Base-by-base conservation (phyloP, 1,284 basidiomycete species). In the Leucoagaricus sp. region DNA sequence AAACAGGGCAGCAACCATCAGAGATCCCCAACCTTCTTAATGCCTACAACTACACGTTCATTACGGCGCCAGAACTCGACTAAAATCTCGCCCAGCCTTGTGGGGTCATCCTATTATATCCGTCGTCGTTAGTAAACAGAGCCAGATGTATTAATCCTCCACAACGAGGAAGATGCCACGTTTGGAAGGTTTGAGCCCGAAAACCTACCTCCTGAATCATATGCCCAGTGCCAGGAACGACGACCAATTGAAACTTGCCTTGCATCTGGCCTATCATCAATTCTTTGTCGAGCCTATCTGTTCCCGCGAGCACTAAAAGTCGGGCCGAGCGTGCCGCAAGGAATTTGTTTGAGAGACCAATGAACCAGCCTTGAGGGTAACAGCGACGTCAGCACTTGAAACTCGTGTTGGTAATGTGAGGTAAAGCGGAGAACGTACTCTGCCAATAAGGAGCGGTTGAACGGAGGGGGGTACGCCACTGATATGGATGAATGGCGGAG, bases 231-330 rank as follows among this genome's bases (percentile, higher is more conserved):
- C 75, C 86, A 3, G 84, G 83, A 60, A 97, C 83, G 25, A 98
- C 94, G 21, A 85, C 87, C 65, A 98, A 82, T 73, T 98, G 96
- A 74, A 98, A 98, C 70, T 98, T 98, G 57, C 96, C 96, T 74
- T 92, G 89, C 96, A 99, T 98, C 72, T 99, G 96, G 0, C 95
- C 97, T 49, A 99, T 96, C 91, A 97, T 98, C 40, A 99, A 80
- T 62, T 93, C 88, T 63, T 86, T 90, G 69, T 99, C 97, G 1
- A 99, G 82, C 7, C 95, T 79, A 65, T 99, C 96, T 8, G 95
- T 89, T 0, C 96, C 96, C 0, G 97, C 96, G 10, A 99, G 80
- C 3, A 98, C 83, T 28, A 99, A 82, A 26, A 99, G 72, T 13
- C 95, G 85, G 0, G 95, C 95, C 0, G 92, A 85, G 15, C 87